Conservation (phyloP, 495 filamentous ascomycete genomes). For the Hyaloscypha hepaticicola region DNA sequence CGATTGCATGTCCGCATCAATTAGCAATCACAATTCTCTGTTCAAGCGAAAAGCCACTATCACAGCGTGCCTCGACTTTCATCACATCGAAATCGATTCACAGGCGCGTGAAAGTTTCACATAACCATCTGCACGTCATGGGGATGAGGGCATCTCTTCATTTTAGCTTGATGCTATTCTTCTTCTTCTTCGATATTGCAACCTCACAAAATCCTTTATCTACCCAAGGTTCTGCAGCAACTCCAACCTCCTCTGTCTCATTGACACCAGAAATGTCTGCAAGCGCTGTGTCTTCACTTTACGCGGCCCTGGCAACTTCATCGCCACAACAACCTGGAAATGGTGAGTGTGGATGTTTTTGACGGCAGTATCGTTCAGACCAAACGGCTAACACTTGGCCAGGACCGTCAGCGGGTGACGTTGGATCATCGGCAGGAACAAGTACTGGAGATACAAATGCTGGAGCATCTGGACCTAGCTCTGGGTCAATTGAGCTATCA, state of each 20-base stretch:
- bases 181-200: constrained; percentile 15
- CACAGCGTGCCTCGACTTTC: constrained; percentile 8
- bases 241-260: constrained; percentile 18
- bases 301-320: constrained; percentile 25
- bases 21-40: constrained; percentile 4
- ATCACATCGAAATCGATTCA: constrained; percentile 17
- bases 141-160: constrained; percentile 24
- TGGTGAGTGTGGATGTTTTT: constrained; percentile 15
- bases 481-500: constrained; percentile 52
- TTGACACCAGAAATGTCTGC: constrained; percentile 31
- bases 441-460: constrained; percentile 41
- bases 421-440: constrained; percentile 29
- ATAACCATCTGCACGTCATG: constrained; percentile 4
- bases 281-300: constrained; percentile 27
- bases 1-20: background rate
- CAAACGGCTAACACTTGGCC: constrained; percentile 1
- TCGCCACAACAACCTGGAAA: constrained; percentile 28
- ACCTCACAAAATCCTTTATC: constrained; percentile 23
- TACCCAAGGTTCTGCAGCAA: constrained; percentile 13
- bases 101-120: constrained; percentile 16
- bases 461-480: constrained; percentile 53
- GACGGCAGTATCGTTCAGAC: background rate
- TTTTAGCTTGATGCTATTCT: constrained; percentile 28
- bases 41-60: background rate
- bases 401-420: constrained; percentile 29